Base-by-base conservation (phyloP, 768 basidiomycete species). In the Cystobasidium ongulense region DNA sequence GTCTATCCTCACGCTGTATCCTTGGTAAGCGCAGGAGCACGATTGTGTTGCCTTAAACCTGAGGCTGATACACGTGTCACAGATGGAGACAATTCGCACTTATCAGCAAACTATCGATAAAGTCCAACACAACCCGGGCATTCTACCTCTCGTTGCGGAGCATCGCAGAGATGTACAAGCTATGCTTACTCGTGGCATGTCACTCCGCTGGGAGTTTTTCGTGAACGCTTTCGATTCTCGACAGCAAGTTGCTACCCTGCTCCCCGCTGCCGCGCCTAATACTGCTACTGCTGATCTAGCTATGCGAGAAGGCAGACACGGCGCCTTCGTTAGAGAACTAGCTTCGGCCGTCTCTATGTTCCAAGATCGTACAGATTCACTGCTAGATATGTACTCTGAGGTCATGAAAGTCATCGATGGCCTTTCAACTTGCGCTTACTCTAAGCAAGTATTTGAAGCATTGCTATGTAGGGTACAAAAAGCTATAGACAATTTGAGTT, bases 1-100 rank as follows among this genome's bases (percentile, higher is more conserved):
- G 94, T 98, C 74, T 99, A 99, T 80, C 94, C 94, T 0, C 93
- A 97, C 83, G 96, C 96, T 1, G 95, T 98, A 76, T 92, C 91
- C 79, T 29, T 71, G 53, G 68, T 33, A 29, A 61, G 68, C 59
- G 23, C 57, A 59, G 15, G n/a, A 7, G 11, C 7, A 10, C 13
- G 23, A 23, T 18, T 31, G 39, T 21, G 43, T 29, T 59, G 57
- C 21, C 36, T 64, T 36, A 25, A 23, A 8, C 8, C 15, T 39
- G 43, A 8, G 65, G 11, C 36, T 31, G 11, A 43, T 11, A 82
- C 92, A 7, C 7, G 29, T 70, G 10, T 81, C 80, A 72, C 68
- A 83, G 81, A 98, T 98, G 95, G 96, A 99, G 84, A 95, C 93
- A 0, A 92, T 98, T n/a, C 84, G 94, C 80, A 97, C 92, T 33